Percentiles rank a stretch among this genome's conserved stretches.
These are phyloP conservation scores for Neopestalotiopsis rosae DNA, from an alignment of 2,329 filamentous ascomycete genomes.

Conservation along the genomic window DNA sequence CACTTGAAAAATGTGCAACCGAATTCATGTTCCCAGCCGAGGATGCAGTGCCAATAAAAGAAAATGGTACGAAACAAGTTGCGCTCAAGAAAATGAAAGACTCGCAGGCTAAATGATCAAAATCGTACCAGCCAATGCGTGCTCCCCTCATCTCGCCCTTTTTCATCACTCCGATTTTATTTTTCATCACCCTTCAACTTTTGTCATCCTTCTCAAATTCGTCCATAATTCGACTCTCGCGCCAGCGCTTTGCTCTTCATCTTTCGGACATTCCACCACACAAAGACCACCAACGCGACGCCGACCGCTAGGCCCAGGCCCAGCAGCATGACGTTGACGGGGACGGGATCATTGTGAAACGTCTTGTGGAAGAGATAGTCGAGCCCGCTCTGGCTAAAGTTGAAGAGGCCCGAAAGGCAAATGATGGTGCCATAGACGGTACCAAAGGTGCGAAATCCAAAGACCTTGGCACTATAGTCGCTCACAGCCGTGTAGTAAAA, in stretches of 20 bases:
- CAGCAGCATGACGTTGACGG: constrained; percentile 76
- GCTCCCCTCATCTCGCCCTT: not conserved
- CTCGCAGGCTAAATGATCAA: not conserved
- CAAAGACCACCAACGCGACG: constrained; percentile 68
- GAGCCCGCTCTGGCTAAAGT: constrained; percentile 81
- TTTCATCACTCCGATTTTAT: not conserved
- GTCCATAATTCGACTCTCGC: constrained; percentile 37
- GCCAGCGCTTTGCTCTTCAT: constrained; percentile 27
- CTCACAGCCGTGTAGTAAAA: constrained; percentile 92
- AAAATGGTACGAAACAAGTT: not conserved
- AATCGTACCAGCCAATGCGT: too few species aligned
- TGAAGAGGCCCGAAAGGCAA: constrained; percentile 81
- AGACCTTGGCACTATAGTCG: constrained; percentile 90
- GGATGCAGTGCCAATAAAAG: not conserved
- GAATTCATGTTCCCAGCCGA: too few species aligned
- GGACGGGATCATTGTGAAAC: constrained; percentile 75
- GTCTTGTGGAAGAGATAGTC: constrained; percentile 78
- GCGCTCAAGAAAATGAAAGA: not conserved
- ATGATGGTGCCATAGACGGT: constrained; percentile 95
- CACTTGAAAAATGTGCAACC: not conserved
- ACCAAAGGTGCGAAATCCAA: constrained; percentile 89
- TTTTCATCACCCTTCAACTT: not conserved
- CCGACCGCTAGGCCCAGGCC: constrained; percentile 68
- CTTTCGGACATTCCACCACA: constrained; percentile 49
- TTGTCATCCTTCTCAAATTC: constrained; percentile 1